phyloP scores from a whole-genome alignment of 306 rosid genomes.

The Cucumis cinereus region DNA sequence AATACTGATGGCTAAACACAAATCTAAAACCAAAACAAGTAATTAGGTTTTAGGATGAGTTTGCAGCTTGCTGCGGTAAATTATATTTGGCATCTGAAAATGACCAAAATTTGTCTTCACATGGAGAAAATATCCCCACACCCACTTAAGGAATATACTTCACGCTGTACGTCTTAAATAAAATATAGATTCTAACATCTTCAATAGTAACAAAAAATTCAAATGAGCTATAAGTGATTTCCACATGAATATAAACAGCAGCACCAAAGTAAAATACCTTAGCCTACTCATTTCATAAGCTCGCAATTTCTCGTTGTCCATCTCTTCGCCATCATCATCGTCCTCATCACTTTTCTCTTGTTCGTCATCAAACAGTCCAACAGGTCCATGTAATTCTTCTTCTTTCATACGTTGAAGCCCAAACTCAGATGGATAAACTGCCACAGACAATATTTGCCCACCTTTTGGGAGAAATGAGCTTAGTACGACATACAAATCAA shows the following conservation, averaged over 20 bases:
- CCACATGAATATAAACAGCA: background rate
- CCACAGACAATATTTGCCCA: constrained; percentile 59
- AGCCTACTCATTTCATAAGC: constrained; percentile 69
- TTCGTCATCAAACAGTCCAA: constrained; percentile 56
- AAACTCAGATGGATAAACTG: constrained; percentile 85
- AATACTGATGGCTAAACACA: background rate
- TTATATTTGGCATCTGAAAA: background rate
- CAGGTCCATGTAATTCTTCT: constrained; percentile 78
- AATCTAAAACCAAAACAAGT: background rate
- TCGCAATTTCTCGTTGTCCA: constrained; percentile 56
- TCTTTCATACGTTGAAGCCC: constrained; percentile 80
- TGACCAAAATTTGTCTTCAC: background rate
- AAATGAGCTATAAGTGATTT: background rate
- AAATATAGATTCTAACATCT: background rate
- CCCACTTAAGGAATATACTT: background rate
- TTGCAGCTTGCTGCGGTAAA: background rate
- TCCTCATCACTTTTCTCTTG: constrained; percentile 28
- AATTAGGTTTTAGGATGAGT: background rate
- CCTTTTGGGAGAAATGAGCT: constrained; percentile 57
- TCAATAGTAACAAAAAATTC: background rate
- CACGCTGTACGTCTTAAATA: background rate
- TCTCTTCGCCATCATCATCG: constrained; percentile 22
- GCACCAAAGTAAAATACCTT: constrained; percentile 26
- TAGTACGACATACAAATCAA: constrained; percentile 54
- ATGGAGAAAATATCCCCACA: background rate